Evolutionary conservation across 768 basidiomycete genomes (phyloP).

Genomic region (Harrya chromipes): DNA sequence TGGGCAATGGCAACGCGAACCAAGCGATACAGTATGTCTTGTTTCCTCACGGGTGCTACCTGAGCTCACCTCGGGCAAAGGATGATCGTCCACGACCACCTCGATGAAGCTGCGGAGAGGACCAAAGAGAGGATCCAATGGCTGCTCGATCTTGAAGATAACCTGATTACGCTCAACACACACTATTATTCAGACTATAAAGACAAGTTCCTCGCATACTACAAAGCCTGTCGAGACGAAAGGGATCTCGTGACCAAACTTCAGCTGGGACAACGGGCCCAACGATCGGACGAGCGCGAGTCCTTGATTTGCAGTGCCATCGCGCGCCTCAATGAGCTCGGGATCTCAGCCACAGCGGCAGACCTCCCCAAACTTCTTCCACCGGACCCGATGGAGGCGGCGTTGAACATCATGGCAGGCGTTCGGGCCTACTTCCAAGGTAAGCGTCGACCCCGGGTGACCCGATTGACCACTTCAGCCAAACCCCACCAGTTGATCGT

Average conservation of each 20-base stretch:
- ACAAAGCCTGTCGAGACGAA: conserved; percentile 34
- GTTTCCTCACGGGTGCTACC: background rate
- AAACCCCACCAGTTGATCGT: no score
- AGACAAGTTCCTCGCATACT: conserved; percentile 48
- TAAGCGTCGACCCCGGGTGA: conserved; percentile 17
- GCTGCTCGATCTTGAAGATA: conserved; percentile 47
- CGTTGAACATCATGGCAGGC: conserved; percentile 66
- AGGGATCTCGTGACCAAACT: conserved; percentile 9
- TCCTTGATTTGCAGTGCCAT: conserved; percentile 30
- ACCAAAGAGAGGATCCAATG: conserved; percentile 44
- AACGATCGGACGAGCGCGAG: background rate
- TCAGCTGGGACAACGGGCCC: background rate
- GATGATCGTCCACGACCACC: conserved; percentile 48
- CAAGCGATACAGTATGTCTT: no score
- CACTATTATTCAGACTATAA: conserved; percentile 50
- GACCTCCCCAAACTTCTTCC: conserved; percentile 52
- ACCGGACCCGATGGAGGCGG: conserved; percentile 50
- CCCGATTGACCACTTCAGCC: no score
- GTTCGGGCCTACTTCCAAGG: conserved; percentile 77
- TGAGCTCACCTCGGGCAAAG: conserved; percentile 27
- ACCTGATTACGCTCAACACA: conserved; percentile 50
- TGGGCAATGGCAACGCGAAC: conserved; percentile 30
- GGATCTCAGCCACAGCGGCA: conserved; percentile 34
- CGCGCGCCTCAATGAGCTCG: conserved; percentile 11
- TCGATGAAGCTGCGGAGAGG: conserved; percentile 40